Evolutionary conservation across 1,284 basidiomycete species (phyloP), one percentile per base, ranked within the genome.

Genomic region (Austropuccinia psidii): DNA sequence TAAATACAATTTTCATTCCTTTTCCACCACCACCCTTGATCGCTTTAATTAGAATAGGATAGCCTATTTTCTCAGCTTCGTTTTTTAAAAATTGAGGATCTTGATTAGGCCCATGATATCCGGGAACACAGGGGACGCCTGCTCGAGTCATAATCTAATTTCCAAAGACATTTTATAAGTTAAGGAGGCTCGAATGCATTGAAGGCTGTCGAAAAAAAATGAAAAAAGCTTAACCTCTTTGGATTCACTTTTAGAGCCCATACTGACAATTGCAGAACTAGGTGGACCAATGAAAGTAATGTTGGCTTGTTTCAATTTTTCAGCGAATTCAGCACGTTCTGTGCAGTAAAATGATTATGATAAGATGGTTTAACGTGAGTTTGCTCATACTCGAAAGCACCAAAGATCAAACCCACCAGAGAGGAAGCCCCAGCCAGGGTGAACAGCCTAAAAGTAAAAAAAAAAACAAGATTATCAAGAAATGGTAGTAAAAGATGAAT

Each of bases 91-190:
- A 85, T 4, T 83, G 79, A 0, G 86, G 85, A 76, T 88, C 85
- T 81, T 94, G 91, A 43, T 90, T 85, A 0, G 83, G 79, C 19
- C 89, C 89, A 76, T 94, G 90, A 81, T 93, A 95, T 9, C 90
- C 93, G 50, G 94, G 93, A 1, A 97, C 90, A 79, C 93, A 95
- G 0, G 93, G 93, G 0, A 97, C 94, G 1, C 89, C 88, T 64
- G 93, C 94, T 76, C 85, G 84, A 35, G 86, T 85, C 94, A 97
- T 96, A 80, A 96, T 96, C 75, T 70, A 31, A 24, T 3, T 43
- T 45, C 9, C 3, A 43, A 19, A 27, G 27, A n/a, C n/a, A n/a
- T n/a, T n/a, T 89, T 89, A 82, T 91, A 91, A 24, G 89, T 90
- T 82, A 90, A 88, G 77, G 88, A 90, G 74, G 79, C 73, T 57